Percentiles rank a stretch among this genome's conserved stretches.
Evolutionary conservation across 106 monocot genomes (phyloP).

Genomic region (Acanthochlamys bracteata): DNA sequence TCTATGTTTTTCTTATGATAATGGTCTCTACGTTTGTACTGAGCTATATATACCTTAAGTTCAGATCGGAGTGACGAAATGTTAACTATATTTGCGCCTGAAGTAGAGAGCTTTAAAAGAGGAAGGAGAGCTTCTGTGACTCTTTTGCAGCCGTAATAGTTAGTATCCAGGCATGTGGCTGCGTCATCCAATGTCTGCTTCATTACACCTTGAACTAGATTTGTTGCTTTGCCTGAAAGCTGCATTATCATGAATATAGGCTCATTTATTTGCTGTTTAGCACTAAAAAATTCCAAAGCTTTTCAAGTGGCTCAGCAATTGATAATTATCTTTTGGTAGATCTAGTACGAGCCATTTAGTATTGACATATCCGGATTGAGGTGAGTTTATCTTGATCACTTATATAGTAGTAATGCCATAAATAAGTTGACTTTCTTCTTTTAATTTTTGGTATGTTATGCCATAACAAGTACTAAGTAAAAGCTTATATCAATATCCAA

Average conservation of each 20-base stretch:
- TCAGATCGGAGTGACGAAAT: conserved; percentile 56
- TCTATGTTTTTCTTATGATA: not conserved
- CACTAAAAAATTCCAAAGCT: no score
- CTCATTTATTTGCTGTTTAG: no score
- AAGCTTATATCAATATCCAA: no score
- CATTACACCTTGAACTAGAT: conserved; percentile 30
- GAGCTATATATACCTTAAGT: conserved; percentile 25
- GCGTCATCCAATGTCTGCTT: conserved; percentile 35
- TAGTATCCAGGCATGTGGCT: conserved; percentile 46
- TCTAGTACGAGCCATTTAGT: no score
- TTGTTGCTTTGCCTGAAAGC: conserved; percentile 47
- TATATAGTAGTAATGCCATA: no score
- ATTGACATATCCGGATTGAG: no score
- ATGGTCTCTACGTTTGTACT: not conserved
- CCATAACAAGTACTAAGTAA: no score
- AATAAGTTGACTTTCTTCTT: no score
- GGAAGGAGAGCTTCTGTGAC: conserved; percentile 70
- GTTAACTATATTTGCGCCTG: conserved; percentile 54
- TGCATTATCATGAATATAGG: conserved; percentile 9
- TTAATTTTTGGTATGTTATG: no score
- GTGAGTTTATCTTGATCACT: no score
- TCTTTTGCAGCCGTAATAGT: conserved; percentile 62
- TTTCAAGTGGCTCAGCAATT: no score
- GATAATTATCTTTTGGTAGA: no score
- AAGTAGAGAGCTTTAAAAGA: conserved; percentile 45